Percentiles rank a stretch among this genome's conserved stretches.
These are phyloP conservation scores for Meripilus lineatus DNA, from an alignment of 1,284 basidiomycete genomes.

Conservation along the genomic window DNA sequence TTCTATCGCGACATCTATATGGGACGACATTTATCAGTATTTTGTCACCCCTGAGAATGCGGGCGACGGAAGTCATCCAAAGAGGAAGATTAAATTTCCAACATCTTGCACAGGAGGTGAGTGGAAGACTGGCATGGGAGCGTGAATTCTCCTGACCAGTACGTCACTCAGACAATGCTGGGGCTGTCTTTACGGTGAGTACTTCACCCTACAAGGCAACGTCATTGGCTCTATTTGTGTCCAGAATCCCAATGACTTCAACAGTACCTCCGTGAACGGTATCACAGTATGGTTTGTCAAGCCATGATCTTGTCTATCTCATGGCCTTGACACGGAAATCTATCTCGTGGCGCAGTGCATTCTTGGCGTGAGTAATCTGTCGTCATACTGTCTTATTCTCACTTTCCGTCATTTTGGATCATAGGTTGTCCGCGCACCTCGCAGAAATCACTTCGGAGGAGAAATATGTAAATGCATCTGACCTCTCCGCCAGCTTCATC, in stretches of 20 bases:
- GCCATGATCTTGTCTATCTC: background rate
- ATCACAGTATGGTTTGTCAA: background rate
- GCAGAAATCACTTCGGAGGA: background rate
- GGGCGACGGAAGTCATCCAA: too few species aligned
- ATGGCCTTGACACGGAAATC: background rate
- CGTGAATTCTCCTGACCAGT: too few species aligned
- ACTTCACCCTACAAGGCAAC: background rate
- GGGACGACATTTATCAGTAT: too few species aligned
- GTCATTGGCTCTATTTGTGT: background rate
- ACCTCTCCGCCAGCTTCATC: background rate
- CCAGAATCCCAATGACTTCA: background rate
- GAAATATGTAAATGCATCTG: background rate
- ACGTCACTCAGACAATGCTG: too few species aligned
- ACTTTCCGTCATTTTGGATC: too few species aligned
- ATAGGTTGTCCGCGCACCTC: background rate
- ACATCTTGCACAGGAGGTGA: too few species aligned
- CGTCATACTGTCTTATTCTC: too few species aligned
- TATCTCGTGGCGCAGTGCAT: background rate
- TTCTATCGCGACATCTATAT: too few species aligned
- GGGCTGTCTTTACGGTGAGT: background rate
- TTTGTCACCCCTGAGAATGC: too few species aligned
- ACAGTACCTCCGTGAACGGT: background rate
- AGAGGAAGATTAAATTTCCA: too few species aligned
- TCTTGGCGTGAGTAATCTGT: background rate
- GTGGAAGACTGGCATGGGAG: too few species aligned